A percentile compares a stretch with the other conserved stretches of the same genome.
These are phyloP conservation scores for Halenospora varia DNA, from an alignment of 495 filamentous ascomycete genomes.

Conservation along the genomic window DNA sequence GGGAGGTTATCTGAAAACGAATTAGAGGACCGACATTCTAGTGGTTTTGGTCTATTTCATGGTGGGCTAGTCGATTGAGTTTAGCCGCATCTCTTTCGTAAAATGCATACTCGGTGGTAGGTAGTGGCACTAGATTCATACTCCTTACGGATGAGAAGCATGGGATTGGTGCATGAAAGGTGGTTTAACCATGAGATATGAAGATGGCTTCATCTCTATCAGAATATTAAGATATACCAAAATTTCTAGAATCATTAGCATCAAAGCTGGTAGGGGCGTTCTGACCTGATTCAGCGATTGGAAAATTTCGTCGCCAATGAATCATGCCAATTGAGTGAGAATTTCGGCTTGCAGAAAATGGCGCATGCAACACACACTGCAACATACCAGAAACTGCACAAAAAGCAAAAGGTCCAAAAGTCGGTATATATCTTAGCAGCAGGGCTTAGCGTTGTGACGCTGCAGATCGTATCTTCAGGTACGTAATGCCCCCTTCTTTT, in stretches of 20 bases:
- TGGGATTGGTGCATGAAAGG: constrained; percentile 1
- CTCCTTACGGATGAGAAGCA: constrained; percentile 15
- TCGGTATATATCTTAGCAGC: background rate
- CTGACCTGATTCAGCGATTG: background rate
- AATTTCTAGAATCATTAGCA: background rate
- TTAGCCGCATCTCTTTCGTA: no score
- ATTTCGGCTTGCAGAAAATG: background rate
- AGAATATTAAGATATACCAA: background rate
- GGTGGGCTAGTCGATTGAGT: no score
- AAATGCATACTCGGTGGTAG: background rate
- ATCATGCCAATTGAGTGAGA: no score
- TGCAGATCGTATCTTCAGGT: background rate
- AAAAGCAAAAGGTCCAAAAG: constrained; percentile 4
- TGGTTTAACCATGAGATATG: constrained; percentile 5
- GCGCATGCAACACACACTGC: background rate
- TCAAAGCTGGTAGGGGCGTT: no score
- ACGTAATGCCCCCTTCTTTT: background rate
- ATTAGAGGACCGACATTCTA: background rate
- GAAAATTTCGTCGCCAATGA: background rate
- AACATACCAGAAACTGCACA: background rate
- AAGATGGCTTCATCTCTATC: background rate
- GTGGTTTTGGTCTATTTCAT: background rate
- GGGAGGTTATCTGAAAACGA: background rate
- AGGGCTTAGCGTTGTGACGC: constrained; percentile 3
- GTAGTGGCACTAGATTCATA: constrained; percentile 11